A percentile compares a stretch with the other conserved stretches of the same genome.
Evolutionary conservation across 169 alveolate species (phyloP).

Genomic region (Theileria equi): DNA sequence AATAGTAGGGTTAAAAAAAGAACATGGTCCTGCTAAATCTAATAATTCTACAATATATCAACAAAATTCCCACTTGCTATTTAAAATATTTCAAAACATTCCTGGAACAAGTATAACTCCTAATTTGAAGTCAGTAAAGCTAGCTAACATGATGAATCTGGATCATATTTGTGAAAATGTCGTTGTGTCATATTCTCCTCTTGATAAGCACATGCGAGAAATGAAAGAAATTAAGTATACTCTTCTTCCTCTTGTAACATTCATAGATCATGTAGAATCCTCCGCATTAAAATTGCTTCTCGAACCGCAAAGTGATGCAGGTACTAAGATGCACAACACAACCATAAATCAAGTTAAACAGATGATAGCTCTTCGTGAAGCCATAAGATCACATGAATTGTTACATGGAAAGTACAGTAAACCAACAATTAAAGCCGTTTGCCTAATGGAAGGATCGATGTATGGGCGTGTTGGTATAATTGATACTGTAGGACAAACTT

Average conservation of each 20-base stretch:
- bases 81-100: conserved; percentile 11
- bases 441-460: conserved; percentile 48
- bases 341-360: conserved; percentile 17
- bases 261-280: conserved; percentile 15
- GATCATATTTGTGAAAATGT: conserved; percentile 57
- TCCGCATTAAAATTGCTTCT: neutral
- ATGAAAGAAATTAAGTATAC: neutral
- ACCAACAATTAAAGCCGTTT: conserved; percentile 37
- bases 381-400: conserved; percentile 27
- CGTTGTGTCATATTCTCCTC: conserved; percentile 35
- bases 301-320: neutral
- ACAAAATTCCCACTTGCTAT: conserved; percentile 17
- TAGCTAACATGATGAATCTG: conserved; percentile 6
- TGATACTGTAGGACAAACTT: conserved; percentile 43
- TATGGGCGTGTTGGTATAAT: conserved; percentile 49
- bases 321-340: neutral
- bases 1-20: conserved; percentile 18
- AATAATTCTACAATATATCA: neutral
- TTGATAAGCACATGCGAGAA: conserved; percentile 52
- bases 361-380: conserved; percentile 35
- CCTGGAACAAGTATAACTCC: conserved; percentile 33
- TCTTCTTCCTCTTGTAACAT: conserved; percentile 37
- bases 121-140: conserved; percentile 14
- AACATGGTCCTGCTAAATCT: conserved; percentile 5
- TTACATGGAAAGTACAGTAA: conserved; percentile 41